Evolutionary conservation across 768 basidiomycete genomes (phyloP).

Genomic region (Russula virescens): DNA sequence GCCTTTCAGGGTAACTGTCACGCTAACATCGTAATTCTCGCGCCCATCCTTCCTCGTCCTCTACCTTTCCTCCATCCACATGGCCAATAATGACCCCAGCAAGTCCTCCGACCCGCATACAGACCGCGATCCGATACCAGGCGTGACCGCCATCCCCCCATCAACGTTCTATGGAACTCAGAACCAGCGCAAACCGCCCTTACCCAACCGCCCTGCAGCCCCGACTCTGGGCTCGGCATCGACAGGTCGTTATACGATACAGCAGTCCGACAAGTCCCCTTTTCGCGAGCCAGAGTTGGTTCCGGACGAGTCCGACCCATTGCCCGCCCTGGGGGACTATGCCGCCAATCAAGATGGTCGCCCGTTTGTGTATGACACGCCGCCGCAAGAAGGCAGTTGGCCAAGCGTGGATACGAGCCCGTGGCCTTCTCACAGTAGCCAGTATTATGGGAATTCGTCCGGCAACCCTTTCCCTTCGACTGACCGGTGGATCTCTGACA

Average conservation of each 20-base stretch:
- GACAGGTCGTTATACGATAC: slow-evolving; percentile 31
- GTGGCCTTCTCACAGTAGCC: slow-evolving; percentile 12
- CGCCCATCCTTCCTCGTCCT: background rate
- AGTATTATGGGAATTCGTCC: slow-evolving; percentile 11
- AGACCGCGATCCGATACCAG: background rate
- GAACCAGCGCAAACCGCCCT: slow-evolving; percentile 32
- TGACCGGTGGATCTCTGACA: slow-evolving; percentile 19
- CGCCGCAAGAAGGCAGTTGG: slow-evolving; percentile 11
- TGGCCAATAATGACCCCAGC: slow-evolving; percentile 11
- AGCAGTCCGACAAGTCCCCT: slow-evolving; percentile 27
- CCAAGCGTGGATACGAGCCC: background rate
- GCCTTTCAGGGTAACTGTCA: background rate
- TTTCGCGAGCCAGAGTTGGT: slow-evolving; percentile 32
- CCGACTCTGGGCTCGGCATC: slow-evolving; percentile 34
- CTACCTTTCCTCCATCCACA: background rate
- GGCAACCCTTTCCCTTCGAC: slow-evolving; percentile 8
- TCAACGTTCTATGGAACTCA: slow-evolving; percentile 16
- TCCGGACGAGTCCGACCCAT: slow-evolving; percentile 21
- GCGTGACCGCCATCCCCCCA: slow-evolving; percentile 28
- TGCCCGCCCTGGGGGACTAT: slow-evolving; percentile 12
- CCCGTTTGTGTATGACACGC: slow-evolving; percentile 19
- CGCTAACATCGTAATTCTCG: background rate
- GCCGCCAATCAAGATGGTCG: slow-evolving; percentile 5
- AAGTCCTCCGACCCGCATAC: slow-evolving; percentile 1
- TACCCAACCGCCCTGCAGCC: slow-evolving; percentile 31